phyloP scores from a whole-genome alignment of 306 rosid genomes.

The Rosa rugosa region DNA sequence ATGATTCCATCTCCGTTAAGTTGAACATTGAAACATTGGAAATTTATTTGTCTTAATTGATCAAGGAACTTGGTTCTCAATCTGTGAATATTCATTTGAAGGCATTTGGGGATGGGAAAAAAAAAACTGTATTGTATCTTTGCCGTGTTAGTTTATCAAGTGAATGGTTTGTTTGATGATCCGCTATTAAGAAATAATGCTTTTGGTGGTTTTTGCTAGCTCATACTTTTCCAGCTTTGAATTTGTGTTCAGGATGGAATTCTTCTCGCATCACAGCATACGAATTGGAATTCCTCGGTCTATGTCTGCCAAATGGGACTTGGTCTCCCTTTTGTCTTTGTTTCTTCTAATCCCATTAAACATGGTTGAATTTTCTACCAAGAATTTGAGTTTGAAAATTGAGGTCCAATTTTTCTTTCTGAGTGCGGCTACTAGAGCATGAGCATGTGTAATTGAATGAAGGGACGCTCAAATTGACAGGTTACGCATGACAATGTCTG shows the following conservation, averaged over 20 bases:
- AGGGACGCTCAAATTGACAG: neutral
- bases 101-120: slow-evolving; percentile 38
- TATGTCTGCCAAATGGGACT: neutral
- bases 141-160: slow-evolving; percentile 24
- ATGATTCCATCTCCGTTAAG: slow-evolving; percentile 33
- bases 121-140: slow-evolving; percentile 31
- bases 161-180: slow-evolving; percentile 36
- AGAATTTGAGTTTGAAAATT: too few relatives aligned
- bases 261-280: neutral
- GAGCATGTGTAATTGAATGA: neutral
- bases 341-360: neutral
- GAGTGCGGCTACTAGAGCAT: neutral
- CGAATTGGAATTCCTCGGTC: neutral
- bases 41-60: slow-evolving; percentile 35
- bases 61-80: slow-evolving; percentile 42
- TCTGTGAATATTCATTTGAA: slow-evolving; percentile 60
- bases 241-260: neutral
- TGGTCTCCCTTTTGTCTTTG: neutral
- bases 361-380: neutral
- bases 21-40: slow-evolving; percentile 33
- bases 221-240: neutral
- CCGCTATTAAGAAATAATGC: slow-evolving; percentile 24
- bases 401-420: too few relatives aligned
- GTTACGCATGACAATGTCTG: too few relatives aligned
- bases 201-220: neutral